Conservation (phyloP, 805 yeast genomes). For the Sporopachydermia quercuum region DNA sequence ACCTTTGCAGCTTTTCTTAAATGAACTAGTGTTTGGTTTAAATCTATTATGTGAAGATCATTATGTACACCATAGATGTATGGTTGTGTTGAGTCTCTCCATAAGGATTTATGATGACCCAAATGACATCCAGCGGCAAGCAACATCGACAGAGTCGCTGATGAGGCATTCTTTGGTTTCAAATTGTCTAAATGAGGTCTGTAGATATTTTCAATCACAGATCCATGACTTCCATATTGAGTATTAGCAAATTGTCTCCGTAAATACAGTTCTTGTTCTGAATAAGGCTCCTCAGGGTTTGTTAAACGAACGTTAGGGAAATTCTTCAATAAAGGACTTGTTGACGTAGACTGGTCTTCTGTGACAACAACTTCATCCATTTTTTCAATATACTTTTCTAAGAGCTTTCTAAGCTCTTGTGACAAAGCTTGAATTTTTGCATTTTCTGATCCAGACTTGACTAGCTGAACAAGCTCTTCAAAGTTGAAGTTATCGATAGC, state of each 20-base stretch:
- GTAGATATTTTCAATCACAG: constrained; percentile 47
- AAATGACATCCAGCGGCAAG: constrained; percentile 90
- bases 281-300: constrained; percentile 47
- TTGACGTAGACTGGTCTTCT: not conserved
- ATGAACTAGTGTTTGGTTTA: constrained; percentile 64
- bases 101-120: constrained; percentile 74
- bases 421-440: not conserved
- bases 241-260: constrained; percentile 54
- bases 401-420: not conserved
- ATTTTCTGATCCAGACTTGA: not conserved
- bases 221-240: constrained; percentile 45
- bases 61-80: constrained; percentile 78
- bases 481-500: too few species aligned
- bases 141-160: constrained; percentile 52
- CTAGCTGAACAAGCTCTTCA: not conserved
- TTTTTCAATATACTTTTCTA: not conserved
- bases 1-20: constrained; percentile 76
- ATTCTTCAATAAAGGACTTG: constrained; percentile 8
- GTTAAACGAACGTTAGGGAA: constrained; percentile 57
- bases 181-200: constrained; percentile 51
- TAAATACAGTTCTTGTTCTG: constrained; percentile 61
- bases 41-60: constrained; percentile 82
- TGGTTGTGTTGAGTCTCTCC: constrained; percentile 74
- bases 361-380: not conserved
- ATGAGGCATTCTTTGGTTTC: constrained; percentile 39